These are phyloP conservation scores for Suillus decipiens DNA, from an alignment of 768 basidiomycete species.

Conservation along the genomic window DNA sequence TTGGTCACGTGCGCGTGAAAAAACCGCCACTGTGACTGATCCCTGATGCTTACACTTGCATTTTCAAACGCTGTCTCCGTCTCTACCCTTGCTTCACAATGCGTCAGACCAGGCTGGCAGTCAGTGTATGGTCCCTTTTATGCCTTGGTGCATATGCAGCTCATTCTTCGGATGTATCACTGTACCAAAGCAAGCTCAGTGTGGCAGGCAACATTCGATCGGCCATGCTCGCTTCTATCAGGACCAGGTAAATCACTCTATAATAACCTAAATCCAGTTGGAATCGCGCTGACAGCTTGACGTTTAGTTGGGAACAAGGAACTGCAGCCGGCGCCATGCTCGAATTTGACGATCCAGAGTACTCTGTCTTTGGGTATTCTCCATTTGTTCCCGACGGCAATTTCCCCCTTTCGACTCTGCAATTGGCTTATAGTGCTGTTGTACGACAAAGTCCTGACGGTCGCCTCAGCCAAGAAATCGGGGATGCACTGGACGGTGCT, in stretches of 20 bases:
- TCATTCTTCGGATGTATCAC: conserved; percentile 5
- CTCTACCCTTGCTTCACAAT: background rate
- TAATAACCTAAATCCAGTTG: background rate
- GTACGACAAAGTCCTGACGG: conserved; percentile 30
- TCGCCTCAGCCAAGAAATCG: conserved; percentile 28
- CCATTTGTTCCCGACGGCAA: conserved; percentile 20
- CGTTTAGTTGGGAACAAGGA: conserved; percentile 32
- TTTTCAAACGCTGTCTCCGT: too few relatives aligned
- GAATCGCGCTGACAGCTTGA: background rate
- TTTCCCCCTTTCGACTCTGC: conserved; percentile 24
- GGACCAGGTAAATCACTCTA: conserved; percentile 23
- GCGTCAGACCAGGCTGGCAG: background rate
- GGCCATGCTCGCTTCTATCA: conserved; percentile 28
- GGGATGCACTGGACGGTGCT: conserved; percentile 29
- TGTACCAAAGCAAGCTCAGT: conserved; percentile 2
- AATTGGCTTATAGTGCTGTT: conserved; percentile 28
- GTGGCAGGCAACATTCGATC: conserved; percentile 15
- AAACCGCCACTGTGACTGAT: too few relatives aligned
- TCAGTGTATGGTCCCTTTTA: background rate
- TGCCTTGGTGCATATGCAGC: conserved; percentile 8
- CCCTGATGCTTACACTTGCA: too few relatives aligned
- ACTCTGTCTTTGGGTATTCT: conserved; percentile 26
- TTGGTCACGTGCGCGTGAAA: too few relatives aligned
- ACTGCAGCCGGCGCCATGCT: conserved; percentile 28
- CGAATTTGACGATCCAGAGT: conserved; percentile 27